Conservation (phyloP, 75 land plant species). For the Gnetum montanum region DNA sequence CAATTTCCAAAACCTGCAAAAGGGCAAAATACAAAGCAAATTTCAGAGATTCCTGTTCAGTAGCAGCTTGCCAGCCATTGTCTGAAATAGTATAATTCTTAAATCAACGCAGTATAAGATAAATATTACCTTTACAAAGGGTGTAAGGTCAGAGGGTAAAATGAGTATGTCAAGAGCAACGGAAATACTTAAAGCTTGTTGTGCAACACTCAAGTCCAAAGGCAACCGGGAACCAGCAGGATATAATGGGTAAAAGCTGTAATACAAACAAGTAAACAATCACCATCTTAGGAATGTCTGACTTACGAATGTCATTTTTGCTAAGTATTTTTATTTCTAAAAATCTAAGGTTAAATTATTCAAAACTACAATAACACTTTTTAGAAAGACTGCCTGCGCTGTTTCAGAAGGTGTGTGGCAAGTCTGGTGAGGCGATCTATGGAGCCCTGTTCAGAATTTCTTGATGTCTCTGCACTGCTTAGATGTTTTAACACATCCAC, state of each 20-base stretch:
- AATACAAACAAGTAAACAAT: no score
- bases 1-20: slow-evolving; percentile 4
- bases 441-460: slow-evolving; percentile 40
- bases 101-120: no score
- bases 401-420: slow-evolving; percentile 64
- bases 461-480: slow-evolving; percentile 73
- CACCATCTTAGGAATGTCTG: no score
- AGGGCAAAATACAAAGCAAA: no score
- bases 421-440: slow-evolving; percentile 64
- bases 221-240: slow-evolving; percentile 63
- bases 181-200: slow-evolving; percentile 51
- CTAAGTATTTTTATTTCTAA: no score
- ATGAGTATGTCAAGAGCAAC: slow-evolving; percentile 58
- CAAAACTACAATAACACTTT: no score
- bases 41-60: no score
- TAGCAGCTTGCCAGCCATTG: no score
- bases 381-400: slow-evolving; percentile 78
- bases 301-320: no score
- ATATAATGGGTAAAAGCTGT: slow-evolving; percentile 91
- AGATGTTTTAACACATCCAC: slow-evolving; percentile 78
- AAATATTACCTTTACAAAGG: slow-evolving; percentile 81
- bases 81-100: no score
- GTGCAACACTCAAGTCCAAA: slow-evolving; percentile 71
- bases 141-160: slow-evolving; percentile 81
- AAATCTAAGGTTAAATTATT: no score